These are phyloP conservation scores for Melampsora americana DNA, from an alignment of 1,284 basidiomycete species.

Conservation along the genomic window DNA sequence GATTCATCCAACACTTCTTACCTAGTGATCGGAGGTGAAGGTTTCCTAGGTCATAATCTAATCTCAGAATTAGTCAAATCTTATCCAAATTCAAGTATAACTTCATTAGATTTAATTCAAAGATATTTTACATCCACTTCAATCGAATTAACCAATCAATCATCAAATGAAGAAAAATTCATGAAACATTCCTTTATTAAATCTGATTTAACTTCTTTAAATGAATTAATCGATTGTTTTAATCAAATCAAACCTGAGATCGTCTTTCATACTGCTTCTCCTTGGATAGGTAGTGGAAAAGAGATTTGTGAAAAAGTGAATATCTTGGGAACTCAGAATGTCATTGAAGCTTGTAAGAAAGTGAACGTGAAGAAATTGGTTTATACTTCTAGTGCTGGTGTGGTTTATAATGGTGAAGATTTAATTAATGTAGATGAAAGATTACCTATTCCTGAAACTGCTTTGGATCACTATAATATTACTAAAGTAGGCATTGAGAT, in stretches of 20 bases:
- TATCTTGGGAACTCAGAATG: conserved; percentile 80
- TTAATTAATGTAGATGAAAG: conserved; percentile 88
- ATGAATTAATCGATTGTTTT: neutral
- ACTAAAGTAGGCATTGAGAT: conserved; percentile 63
- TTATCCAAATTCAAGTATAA: conserved; percentile 73
- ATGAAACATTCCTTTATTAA: conserved; percentile 68
- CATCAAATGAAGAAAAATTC: conserved; percentile 64
- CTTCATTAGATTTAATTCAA: conserved; percentile 75
- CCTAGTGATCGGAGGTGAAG: conserved; percentile 82
- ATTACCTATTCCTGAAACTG: conserved; percentile 68
- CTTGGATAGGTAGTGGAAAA: conserved; percentile 65
- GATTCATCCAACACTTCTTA: neutral
- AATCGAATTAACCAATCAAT: conserved; percentile 81
- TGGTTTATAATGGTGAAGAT: conserved; percentile 75
- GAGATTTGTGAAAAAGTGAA: conserved; percentile 89
- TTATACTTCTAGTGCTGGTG: conserved; percentile 90
- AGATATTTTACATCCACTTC: conserved; percentile 64
- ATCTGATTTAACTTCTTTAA: conserved; percentile 59
- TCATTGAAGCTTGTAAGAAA: conserved; percentile 75
- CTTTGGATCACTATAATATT: conserved; percentile 89
- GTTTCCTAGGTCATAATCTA: conserved; percentile 85
- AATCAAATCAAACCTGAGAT: conserved; percentile 66
- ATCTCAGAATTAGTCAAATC: conserved; percentile 74
- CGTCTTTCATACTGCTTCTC: conserved; percentile 94
- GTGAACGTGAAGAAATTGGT: conserved; percentile 79